Conservation (phyloP, 2,329 filamentous ascomycete species). For the Fusarium pseudonygamai region DNA sequence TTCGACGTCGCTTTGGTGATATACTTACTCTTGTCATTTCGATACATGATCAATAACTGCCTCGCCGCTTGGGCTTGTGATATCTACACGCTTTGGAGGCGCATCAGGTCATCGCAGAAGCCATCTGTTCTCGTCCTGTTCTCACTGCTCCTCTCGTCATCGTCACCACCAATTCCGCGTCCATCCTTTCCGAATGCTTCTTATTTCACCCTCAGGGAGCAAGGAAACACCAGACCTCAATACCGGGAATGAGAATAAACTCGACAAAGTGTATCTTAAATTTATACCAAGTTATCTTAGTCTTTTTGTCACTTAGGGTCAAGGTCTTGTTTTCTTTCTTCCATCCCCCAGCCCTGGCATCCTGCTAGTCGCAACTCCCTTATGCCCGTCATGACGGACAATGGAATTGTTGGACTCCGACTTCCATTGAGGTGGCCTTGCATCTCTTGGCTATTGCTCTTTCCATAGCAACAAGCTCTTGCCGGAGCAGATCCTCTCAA, state of each 20-base stretch:
- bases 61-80: neutral
- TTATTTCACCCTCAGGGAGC: neutral
- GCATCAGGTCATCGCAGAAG: too few species aligned
- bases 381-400: neutral
- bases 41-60: neutral
- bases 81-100: neutral
- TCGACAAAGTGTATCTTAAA: too few species aligned
- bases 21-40: accelerated
- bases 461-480: neutral
- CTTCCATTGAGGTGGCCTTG: neutral
- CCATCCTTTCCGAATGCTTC: too few species aligned
- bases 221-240: too few species aligned
- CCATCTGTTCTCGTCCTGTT: neutral
- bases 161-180: neutral
- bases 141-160: neutral
- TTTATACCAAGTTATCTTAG: too few species aligned
- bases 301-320: too few species aligned
- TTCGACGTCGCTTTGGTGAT: neutral
- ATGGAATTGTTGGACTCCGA: neutral
- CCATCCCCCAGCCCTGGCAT: too few species aligned
- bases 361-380: neutral
- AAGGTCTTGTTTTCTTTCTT: too few species aligned
- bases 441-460: neutral
- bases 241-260: too few species aligned
- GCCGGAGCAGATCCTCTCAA: neutral